Evolutionary conservation across 345 rosid genomes (phyloP).

Genomic region (Populus simonii): DNA sequence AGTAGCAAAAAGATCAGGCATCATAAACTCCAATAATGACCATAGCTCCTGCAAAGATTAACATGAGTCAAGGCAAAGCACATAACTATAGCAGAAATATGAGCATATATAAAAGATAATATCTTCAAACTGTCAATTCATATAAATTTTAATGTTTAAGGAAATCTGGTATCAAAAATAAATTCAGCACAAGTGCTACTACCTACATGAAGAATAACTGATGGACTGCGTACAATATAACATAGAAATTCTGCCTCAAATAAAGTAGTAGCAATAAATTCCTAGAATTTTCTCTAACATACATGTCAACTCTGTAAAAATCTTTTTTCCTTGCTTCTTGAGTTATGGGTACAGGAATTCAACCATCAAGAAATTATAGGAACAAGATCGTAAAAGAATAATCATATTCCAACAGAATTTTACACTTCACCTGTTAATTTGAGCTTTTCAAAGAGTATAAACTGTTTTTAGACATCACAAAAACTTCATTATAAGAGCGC

Average conservation of each 20-base stretch:
- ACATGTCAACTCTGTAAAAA: too few relatives aligned
- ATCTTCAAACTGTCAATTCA: background rate
- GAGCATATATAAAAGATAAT: background rate
- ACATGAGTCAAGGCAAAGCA: slow-evolving; percentile 16
- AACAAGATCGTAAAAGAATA: too few relatives aligned
- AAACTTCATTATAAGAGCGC: background rate
- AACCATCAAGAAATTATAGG: too few relatives aligned
- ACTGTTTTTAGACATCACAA: background rate
- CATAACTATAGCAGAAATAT: background rate
- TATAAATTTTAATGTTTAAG: background rate
- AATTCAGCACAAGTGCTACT: background rate
- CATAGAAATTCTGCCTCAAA: background rate
- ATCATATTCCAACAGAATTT: background rate
- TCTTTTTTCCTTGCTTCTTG: too few relatives aligned
- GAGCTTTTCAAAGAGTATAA: background rate
- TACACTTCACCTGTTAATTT: background rate
- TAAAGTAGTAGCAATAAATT: too few relatives aligned
- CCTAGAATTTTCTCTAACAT: too few relatives aligned
- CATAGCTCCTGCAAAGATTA: slow-evolving; percentile 71
- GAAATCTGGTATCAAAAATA: background rate
- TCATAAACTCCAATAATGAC: slow-evolving; percentile 93
- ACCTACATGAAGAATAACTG: background rate
- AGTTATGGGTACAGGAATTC: too few relatives aligned
- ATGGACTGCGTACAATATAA: background rate
- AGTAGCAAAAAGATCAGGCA: slow-evolving; percentile 92